Conservation (phyloP, 2,329 filamentous ascomycete species). For the Ceratocystis harringtonii region DNA sequence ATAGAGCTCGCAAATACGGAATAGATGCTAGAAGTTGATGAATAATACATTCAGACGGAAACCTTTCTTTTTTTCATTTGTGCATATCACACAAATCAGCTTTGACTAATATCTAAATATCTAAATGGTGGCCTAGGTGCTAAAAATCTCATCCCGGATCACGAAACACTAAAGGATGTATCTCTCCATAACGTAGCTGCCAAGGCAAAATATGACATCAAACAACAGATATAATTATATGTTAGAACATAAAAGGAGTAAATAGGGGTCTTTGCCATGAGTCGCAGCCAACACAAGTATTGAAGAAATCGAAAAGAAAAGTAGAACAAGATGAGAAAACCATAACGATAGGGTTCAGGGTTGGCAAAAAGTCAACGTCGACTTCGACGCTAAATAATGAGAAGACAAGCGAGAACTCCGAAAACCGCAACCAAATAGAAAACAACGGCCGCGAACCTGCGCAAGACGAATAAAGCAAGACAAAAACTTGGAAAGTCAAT, state of each 20-base stretch:
- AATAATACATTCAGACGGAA: background rate
- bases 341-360: background rate
- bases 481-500: background rate
- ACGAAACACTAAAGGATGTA: no score
- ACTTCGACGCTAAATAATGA: background rate
- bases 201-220: background rate
- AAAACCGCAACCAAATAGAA: background rate
- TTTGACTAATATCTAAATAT: conserved; percentile 5
- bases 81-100: background rate
- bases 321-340: background rate
- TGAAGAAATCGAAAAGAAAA: background rate
- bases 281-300: background rate
- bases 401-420: background rate
- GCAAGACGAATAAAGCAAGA: background rate
- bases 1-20: background rate
- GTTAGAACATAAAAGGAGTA: background rate
- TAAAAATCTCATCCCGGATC: background rate
- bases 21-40: background rate
- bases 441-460: background rate
- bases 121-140: background rate
- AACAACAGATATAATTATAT: background rate
- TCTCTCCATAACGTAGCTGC: no score
- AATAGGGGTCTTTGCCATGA: background rate
- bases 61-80: background rate
- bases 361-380: background rate